Conservation (phyloP, 306 rosid genomes). For the Cicer chorassanicum region DNA sequence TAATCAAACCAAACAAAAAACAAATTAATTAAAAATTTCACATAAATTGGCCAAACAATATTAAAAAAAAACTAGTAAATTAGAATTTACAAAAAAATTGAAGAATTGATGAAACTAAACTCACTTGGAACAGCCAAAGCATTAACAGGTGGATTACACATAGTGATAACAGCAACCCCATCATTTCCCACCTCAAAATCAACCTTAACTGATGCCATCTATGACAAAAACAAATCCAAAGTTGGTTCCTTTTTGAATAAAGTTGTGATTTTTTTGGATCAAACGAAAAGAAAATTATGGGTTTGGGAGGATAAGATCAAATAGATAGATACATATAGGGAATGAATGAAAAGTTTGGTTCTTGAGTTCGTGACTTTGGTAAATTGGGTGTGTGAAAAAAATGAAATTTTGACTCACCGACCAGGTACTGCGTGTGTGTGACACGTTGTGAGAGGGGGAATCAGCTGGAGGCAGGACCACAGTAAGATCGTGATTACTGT, state of each 20-base stretch:
- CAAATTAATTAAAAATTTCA: neutral
- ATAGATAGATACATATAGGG: too few relatives aligned
- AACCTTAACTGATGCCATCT: constrained; percentile 68
- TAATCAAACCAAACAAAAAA: constrained; percentile 40
- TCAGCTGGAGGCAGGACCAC: too few relatives aligned
- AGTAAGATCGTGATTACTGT: too few relatives aligned
- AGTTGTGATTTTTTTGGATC: neutral
- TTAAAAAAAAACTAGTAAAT: neutral
- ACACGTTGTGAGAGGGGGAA: too few relatives aligned
- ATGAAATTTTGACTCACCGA: too few relatives aligned
- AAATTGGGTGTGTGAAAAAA: too few relatives aligned
- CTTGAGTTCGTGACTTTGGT: too few relatives aligned
- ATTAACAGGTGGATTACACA: constrained; percentile 90
- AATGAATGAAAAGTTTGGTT: too few relatives aligned
- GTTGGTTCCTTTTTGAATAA: constrained; percentile 23
- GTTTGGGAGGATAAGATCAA: neutral
- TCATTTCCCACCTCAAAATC: constrained; percentile 86
- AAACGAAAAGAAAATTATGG: neutral
- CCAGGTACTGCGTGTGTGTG: too few relatives aligned
- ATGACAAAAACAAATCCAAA: constrained; percentile 19
- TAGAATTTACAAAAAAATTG: neutral
- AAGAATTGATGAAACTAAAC: constrained; percentile 37
- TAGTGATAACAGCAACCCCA: constrained; percentile 88
- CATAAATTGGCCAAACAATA: neutral
- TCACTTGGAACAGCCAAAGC: constrained; percentile 79